Evolutionary conservation across 192 early-diverging fungal species (phyloP).

Genomic region (Allomyces arbusculus): DNA sequence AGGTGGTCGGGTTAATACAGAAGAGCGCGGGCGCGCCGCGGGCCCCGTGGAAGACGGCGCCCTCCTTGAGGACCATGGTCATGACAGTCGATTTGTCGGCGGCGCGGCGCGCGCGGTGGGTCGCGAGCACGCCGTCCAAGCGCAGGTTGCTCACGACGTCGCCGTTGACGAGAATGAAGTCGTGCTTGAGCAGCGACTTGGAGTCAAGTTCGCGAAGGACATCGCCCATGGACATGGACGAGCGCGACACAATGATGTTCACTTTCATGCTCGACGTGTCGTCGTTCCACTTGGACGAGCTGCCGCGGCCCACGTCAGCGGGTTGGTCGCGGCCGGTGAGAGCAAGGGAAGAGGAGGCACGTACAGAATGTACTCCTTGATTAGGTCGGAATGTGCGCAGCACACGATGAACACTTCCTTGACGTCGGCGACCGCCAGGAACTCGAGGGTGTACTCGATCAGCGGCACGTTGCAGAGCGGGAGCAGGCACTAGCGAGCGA

Average conservation of each 20-base stretch:
- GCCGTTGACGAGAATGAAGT: conserved; percentile 82
- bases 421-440: conserved; percentile 67
- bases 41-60: conserved; percentile 27
- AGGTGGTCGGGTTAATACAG: conserved; percentile 52
- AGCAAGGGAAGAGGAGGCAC: neutral
- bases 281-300: conserved; percentile 47
- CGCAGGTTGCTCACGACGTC: conserved; percentile 82
- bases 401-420: conserved; percentile 72
- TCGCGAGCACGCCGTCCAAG: conserved; percentile 47
- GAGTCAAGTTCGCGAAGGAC: conserved; percentile 75
- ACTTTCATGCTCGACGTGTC: conserved; percentile 45
- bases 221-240: conserved; percentile 66
- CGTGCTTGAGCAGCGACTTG: conserved; percentile 50
- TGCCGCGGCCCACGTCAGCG: too few species aligned
- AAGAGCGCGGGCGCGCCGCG: conserved; percentile 33
- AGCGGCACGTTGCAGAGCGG: conserved; percentile 89
- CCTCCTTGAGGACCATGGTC: conserved; percentile 77
- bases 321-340: too few species aligned
- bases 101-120: conserved; percentile 48
- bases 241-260: conserved; percentile 45
- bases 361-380: conserved; percentile 68
- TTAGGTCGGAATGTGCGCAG: conserved; percentile 58
- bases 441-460: conserved; percentile 90
- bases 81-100: conserved; percentile 73
- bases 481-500: conserved; percentile 47